Conservation (phyloP, 2,329 filamentous ascomycete species). For the Periglandula ipomoeae region DNA sequence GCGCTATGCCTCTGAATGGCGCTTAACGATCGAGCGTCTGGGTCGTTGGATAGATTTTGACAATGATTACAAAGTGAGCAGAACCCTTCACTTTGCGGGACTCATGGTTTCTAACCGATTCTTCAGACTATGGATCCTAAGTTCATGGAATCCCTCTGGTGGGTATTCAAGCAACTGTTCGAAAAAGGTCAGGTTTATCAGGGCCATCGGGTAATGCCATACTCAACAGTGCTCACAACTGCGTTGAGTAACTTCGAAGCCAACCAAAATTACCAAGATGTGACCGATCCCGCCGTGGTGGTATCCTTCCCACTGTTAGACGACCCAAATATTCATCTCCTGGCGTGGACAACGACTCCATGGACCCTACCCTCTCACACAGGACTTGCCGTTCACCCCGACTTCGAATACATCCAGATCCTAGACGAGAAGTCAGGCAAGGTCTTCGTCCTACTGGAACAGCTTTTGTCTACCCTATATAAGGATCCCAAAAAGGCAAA, state of each 20-base stretch:
- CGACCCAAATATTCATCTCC: constrained; percentile 63
- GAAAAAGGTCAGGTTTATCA: constrained; percentile 86
- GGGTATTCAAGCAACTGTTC: constrained; percentile 90
- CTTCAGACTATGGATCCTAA: constrained; percentile 77
- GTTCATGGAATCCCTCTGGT: constrained; percentile 96
- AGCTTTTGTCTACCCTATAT: constrained; percentile 69
- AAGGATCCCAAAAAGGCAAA: constrained; percentile 72
- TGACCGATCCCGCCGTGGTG: constrained; percentile 82
- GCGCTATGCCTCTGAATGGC: constrained; percentile 82
- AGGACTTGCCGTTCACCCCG: constrained; percentile 68
- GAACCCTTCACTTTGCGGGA: not conserved
- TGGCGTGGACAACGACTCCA: constrained; percentile 87
- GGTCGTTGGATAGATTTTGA: constrained; percentile 98
- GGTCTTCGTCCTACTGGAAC: constrained; percentile 77
- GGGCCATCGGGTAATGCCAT: constrained; percentile 89
- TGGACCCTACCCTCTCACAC: constrained; percentile 77
- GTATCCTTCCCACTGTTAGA: constrained; percentile 78
- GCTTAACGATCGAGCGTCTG: constrained; percentile 74
- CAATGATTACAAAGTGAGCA: constrained; percentile 78
- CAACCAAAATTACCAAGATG: constrained; percentile 89
- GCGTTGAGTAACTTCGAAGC: constrained; percentile 90
- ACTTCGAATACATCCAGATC: constrained; percentile 84
- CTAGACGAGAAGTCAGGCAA: constrained; percentile 73
- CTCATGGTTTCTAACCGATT: not conserved
- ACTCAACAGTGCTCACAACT: constrained; percentile 82